Conservation (phyloP, 2,329 filamentous ascomycete genomes). For the Arthroderma uncinatum region DNA sequence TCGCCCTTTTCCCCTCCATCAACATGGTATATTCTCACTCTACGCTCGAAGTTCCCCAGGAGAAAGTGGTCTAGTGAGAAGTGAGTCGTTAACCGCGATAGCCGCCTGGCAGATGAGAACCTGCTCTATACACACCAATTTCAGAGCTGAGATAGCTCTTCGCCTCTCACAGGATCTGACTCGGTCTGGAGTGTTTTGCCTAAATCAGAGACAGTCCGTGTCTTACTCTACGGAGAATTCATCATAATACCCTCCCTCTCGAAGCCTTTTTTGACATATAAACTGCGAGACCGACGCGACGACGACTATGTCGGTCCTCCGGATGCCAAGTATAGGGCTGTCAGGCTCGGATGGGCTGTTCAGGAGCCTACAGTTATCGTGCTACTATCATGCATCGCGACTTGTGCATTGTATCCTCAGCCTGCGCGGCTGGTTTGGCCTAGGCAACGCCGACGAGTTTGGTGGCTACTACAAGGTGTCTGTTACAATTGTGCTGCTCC, state of each 20-base stretch:
- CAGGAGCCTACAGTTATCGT: not conserved
- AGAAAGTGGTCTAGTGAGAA: not conserved
- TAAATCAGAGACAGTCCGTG: no score
- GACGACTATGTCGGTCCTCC: not conserved
- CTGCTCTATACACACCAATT: no score
- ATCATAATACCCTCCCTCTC: no score
- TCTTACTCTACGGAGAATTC: no score
- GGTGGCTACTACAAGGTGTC: not conserved
- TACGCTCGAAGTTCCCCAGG: not conserved
- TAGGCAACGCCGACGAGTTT: not conserved
- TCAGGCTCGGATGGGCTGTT: not conserved
- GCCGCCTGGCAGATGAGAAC: not conserved
- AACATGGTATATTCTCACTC: not conserved
- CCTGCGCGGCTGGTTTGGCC: not conserved
- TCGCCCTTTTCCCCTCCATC: not conserved
- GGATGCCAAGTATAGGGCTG: not conserved
- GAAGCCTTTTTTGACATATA: not conserved
- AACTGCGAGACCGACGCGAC: not conserved
- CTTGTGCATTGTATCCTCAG: not conserved
- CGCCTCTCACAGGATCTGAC: no score
- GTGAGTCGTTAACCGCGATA: not conserved
- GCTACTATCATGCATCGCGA: not conserved
- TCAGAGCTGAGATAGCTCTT: no score
- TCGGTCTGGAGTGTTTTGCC: no score
- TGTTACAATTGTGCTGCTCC: not conserved